Evolutionary conservation across 805 yeast genomes (phyloP), one percentile per base, ranked within the genome.

Genomic region (Blastobotrys attinorum): DNA sequence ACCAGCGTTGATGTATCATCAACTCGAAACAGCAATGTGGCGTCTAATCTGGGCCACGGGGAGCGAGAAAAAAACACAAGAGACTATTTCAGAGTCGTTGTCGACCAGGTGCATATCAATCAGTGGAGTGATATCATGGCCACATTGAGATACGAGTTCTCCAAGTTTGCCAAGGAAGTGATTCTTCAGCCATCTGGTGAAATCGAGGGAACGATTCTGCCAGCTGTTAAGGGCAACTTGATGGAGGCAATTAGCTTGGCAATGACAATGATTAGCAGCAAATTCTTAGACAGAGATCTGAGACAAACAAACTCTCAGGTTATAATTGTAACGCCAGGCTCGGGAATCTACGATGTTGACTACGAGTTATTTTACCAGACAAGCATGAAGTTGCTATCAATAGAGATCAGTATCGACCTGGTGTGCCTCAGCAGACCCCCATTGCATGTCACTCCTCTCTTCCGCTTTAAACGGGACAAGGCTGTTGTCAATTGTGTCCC

Each of bases 41-140:
- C n/a, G n/a, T 31, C 52, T 5, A 39, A 48, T 21, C 63, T 82
- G 22, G 75, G 75, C 32, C 77, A 77, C 15, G 95, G 97, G 0
- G 90, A 84, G 53, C 66, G 81, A 43, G 77, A 83, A 6, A 66
- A 72, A 36, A 76, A 79, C 33, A 72, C 88, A 3, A 71, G 75
- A 46, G 96, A 92, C 62, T 89, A 80, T 59, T 92, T 82, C 61
- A 69, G 97, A 40, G 95, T 92, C 22, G 98, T 90, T 1, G 97
- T 90, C 2, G 97, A 92, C 59, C 95, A 90, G 60, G 94, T 87
- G 16, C 85, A 81, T 55, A 84, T 88, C 37, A 73, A 81, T 22
- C 80, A 84, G 47, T 92, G 98, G 98, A 83, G 78, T 43, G 82
- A 83, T 50, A 89, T 92, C 45, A 88, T 92, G 97, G 83, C 85